phyloP scores from a whole-genome alignment of 352 stramenopile genomes.

The Globisporangium nunn region DNA sequence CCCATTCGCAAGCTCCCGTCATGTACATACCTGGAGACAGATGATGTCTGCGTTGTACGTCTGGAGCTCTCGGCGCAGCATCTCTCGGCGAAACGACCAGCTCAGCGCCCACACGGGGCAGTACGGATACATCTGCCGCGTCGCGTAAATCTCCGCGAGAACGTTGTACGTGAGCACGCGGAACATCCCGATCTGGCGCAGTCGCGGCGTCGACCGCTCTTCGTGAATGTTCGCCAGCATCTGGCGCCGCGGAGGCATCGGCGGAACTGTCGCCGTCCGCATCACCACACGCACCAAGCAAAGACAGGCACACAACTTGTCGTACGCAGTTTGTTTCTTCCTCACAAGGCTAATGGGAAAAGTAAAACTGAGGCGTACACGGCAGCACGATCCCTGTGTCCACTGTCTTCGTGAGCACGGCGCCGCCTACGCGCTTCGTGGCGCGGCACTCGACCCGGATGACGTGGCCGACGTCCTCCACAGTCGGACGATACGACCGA shows the following conservation, averaged over 20 bases:
- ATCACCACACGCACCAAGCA: too few relatives aligned
- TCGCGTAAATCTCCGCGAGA: conserved; percentile 90
- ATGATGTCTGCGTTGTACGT: conserved; percentile 94
- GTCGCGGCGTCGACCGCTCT: conserved; percentile 55
- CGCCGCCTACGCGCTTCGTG: conserved; percentile 39
- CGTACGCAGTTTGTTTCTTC: too few relatives aligned
- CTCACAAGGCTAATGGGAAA: too few relatives aligned
- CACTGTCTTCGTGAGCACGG: conserved; percentile 61
- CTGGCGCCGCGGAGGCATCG: conserved; percentile 62
- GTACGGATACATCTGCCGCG: conserved; percentile 93
- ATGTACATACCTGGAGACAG: conserved; percentile 81
- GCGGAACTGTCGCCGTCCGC: conserved; percentile 37
- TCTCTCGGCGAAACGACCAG: conserved; percentile 93
- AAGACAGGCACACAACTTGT: background rate
- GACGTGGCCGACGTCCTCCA: conserved; percentile 67
- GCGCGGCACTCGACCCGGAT: conserved; percentile 77
- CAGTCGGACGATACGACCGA: conserved; percentile 62
- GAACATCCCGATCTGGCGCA: conserved; percentile 77
- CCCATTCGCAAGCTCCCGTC: too few relatives aligned
- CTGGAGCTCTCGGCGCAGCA: conserved; percentile 88
- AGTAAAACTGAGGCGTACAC: conserved; percentile 38
- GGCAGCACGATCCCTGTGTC: conserved; percentile 83
- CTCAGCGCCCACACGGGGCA: conserved; percentile 95
- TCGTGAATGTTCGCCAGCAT: conserved; percentile 83
- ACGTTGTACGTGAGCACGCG: conserved; percentile 89